Percentiles rank a stretch among this genome's conserved stretches.
Evolutionary conservation across 495 filamentous ascomycete species (phyloP).

Genomic region (Pyrenopolyporus hunteri): DNA sequence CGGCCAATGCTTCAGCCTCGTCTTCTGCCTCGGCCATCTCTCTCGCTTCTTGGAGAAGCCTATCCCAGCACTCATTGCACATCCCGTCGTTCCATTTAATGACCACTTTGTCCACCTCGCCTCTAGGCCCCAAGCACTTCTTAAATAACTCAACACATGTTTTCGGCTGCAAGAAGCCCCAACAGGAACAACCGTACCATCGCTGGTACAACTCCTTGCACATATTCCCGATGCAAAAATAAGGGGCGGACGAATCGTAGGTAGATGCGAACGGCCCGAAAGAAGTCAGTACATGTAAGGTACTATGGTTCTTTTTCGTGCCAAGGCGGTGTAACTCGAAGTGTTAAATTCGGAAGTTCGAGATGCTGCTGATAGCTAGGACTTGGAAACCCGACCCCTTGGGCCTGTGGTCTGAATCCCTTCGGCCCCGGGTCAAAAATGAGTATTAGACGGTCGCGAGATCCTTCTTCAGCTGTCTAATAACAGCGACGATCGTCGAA

Average conservation of each 20-base stretch:
- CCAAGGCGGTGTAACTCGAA: slow-evolving; percentile 3
- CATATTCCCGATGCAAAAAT: slow-evolving; percentile 21
- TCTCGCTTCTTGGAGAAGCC: slow-evolving; percentile 39
- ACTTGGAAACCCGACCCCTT: neutral
- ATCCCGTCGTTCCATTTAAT: slow-evolving; percentile 45
- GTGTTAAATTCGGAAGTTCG: slow-evolving; percentile 2
- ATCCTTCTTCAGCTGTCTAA: slow-evolving; percentile 31
- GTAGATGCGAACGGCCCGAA: neutral
- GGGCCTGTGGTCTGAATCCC: slow-evolving; percentile 8
- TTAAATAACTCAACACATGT: slow-evolving; percentile 42
- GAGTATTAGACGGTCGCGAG: slow-evolving; percentile 10
- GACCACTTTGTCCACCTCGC: slow-evolving; percentile 40
- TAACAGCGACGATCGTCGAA: slow-evolving; percentile 28
- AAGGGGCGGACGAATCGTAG: neutral
- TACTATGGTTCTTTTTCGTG: slow-evolving; percentile 4
- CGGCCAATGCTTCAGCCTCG: slow-evolving; percentile 21
- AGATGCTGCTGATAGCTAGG: neutral
- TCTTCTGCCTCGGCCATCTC: slow-evolving; percentile 43
- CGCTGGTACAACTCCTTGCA: slow-evolving; percentile 44
- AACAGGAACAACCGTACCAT: slow-evolving; percentile 41
- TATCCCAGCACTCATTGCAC: slow-evolving; percentile 45
- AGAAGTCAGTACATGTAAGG: neutral
- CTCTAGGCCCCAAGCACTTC: slow-evolving; percentile 41
- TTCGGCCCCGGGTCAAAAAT: neutral
- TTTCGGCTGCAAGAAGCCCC: slow-evolving; percentile 41